A percentile compares a stretch with the other conserved stretches of the same genome.
These are phyloP conservation scores for Brassica nigra DNA, from an alignment of 345 rosid genomes.

Conservation along the genomic window DNA sequence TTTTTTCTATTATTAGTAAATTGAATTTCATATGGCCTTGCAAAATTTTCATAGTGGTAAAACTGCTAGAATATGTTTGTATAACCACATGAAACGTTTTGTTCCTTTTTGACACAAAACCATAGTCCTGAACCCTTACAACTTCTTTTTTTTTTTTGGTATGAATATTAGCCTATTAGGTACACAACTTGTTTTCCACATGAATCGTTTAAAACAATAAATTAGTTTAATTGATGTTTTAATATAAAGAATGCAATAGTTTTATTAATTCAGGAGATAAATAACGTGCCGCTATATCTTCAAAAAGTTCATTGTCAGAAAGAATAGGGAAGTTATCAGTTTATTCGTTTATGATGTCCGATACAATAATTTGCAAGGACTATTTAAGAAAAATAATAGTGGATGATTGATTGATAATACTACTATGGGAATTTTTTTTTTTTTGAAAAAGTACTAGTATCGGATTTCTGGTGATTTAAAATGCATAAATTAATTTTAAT, in stretches of 20 bases:
- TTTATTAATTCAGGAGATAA: neutral
- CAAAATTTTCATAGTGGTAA: neutral
- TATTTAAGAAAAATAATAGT: neutral
- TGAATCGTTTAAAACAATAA: neutral
- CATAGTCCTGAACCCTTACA: neutral
- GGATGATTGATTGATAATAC: neutral
- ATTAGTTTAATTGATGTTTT: neutral
- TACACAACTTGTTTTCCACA: neutral
- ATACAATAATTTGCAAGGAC: slow-evolving; percentile 18
- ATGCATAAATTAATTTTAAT: neutral
- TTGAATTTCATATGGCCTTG: neutral
- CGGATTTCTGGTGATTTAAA: neutral
- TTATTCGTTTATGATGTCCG: slow-evolving; percentile 18
- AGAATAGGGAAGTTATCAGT: neutral
- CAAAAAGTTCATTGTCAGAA: slow-evolving; percentile 23
- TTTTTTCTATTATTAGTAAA: neutral
- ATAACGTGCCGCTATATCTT: neutral
- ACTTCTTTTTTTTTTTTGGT: neutral
- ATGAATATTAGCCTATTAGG: neutral
- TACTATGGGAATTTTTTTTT: too few species aligned
- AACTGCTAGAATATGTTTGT: neutral
- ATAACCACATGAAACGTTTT: neutral
- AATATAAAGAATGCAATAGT: neutral
- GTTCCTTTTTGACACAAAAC: neutral
- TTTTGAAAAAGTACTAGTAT: neutral